phyloP scores from a whole-genome alignment of 768 basidiomycete genomes.

The Leccinum subgranulosum region DNA sequence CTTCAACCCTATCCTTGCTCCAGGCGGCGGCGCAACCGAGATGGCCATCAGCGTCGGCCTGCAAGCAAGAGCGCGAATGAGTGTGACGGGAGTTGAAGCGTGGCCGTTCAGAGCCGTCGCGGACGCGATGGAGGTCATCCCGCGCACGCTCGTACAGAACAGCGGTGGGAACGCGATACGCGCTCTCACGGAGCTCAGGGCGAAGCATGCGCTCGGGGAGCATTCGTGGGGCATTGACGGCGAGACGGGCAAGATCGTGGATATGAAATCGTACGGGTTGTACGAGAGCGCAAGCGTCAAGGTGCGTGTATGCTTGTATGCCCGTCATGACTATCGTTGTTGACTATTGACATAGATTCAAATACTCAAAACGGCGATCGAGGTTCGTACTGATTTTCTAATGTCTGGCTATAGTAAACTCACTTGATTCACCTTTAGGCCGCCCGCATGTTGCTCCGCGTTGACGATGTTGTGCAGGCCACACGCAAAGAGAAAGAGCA shows the following conservation, averaged over 20 bases:
- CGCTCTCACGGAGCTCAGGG: slow-evolving; percentile 89
- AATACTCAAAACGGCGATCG: slow-evolving; percentile 95
- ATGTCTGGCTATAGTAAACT: no score
- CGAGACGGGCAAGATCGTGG: slow-evolving; percentile 91
- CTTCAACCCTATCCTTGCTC: slow-evolving; percentile 91
- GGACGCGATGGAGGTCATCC: slow-evolving; percentile 97
- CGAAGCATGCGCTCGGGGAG: slow-evolving; percentile 92
- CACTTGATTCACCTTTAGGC: neutral
- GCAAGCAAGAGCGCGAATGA: slow-evolving; percentile 66
- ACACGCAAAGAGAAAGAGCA: neutral
- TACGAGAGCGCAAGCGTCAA: slow-evolving; percentile 97
- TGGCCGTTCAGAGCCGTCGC: slow-evolving; percentile 91
- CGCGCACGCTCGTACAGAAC: slow-evolving; percentile 92
- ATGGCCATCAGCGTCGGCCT: slow-evolving; percentile 95
- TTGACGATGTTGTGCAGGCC: neutral
- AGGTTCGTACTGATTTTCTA: slow-evolving; percentile 43
- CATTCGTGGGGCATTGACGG: slow-evolving; percentile 94
- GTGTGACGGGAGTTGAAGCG: slow-evolving; percentile 82
- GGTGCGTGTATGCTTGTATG: slow-evolving; percentile 33
- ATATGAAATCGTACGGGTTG: slow-evolving; percentile 93
- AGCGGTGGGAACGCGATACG: slow-evolving; percentile 93
- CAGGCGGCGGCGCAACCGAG: slow-evolving; percentile 96
- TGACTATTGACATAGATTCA: slow-evolving; percentile 58
- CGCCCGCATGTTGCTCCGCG: neutral
- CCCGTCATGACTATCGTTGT: neutral